Percentiles rank a stretch among this genome's conserved stretches.
Conservation (phyloP, 2,329 filamentous ascomycete genomes). For the Stachybotrys elegans region DNA sequence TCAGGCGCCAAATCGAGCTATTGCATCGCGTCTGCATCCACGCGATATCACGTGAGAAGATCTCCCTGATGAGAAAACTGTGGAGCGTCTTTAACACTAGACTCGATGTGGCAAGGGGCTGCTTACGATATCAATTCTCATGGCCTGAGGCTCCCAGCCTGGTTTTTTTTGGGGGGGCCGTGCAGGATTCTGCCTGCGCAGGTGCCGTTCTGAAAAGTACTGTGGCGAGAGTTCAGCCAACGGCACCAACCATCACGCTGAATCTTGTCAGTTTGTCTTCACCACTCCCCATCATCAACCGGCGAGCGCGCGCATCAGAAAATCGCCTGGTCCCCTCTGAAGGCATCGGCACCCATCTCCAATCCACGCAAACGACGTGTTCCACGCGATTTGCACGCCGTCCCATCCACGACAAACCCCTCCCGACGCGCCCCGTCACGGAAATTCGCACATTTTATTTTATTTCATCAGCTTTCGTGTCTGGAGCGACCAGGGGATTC, state of each 20-base stretch:
- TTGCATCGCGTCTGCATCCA: no score
- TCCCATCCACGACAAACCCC: constrained; percentile 33
- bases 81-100: no score
- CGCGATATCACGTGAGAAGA: no score
- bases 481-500: constrained; percentile 18
- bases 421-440: constrained; percentile 35
- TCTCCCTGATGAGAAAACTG: no score
- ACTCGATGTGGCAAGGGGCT: no score
- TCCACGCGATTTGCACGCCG: constrained; percentile 50
- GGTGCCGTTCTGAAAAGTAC: constrained; percentile 41
- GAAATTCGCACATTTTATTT: constrained; percentile 40
- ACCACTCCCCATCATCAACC: constrained; percentile 47
- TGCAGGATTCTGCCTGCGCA: constrained; percentile 20
- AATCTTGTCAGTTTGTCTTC: constrained; percentile 48
- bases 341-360: constrained; percentile 55
- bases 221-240: constrained; percentile 27
- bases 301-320: constrained; percentile 55
- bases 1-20: no score
- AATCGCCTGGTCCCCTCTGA: constrained; percentile 55
- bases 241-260: constrained; percentile 43
- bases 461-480: constrained; percentile 24
- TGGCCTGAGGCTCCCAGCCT: no score
- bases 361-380: constrained; percentile 46
- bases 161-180: no score
- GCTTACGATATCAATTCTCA: no score